Percentiles rank a stretch among this genome's conserved stretches.
These are phyloP conservation scores for Trichosporon sp. DNA, from an alignment of 1,284 basidiomycete genomes.

Conservation along the genomic window DNA sequence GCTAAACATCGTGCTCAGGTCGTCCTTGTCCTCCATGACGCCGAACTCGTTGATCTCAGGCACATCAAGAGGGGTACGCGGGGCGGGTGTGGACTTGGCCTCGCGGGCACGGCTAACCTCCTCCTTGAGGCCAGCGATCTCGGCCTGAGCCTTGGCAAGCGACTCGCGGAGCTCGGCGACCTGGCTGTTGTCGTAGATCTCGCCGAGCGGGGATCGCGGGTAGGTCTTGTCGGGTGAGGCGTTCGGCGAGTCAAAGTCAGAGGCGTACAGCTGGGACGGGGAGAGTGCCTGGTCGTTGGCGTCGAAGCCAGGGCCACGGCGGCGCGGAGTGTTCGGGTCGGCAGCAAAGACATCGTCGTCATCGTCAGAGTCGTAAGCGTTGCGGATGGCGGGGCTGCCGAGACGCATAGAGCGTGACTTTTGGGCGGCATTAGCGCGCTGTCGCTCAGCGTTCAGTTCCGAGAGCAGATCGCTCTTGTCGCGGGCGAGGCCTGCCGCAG, in stretches of 20 bases:
- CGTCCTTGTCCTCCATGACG: constrained; percentile 7
- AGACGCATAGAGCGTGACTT: constrained; percentile 31
- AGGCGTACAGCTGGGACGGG: constrained; percentile 43
- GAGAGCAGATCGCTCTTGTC: constrained; percentile 88
- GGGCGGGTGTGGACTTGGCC: constrained; percentile 1
- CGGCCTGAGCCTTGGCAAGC: constrained; percentile 36
- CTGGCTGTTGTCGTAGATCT: constrained; percentile 44
- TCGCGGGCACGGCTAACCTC: constrained; percentile 17
- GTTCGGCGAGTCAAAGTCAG: constrained; percentile 58
- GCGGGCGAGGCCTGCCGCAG: constrained; percentile 76
- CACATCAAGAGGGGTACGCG: constrained; percentile 4
- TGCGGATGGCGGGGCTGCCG: constrained; percentile 46
- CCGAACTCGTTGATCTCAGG: constrained; percentile 35
- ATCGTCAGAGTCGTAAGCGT: constrained; percentile 55
- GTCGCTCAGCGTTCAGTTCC: constrained; percentile 66
- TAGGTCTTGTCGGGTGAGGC: constrained; percentile 53
- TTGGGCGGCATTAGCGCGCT: constrained; percentile 31
- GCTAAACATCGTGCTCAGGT: constrained; percentile 6
- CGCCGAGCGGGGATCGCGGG: constrained; percentile 40
- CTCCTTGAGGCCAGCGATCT: constrained; percentile 38
- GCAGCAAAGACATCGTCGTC: constrained; percentile 62
- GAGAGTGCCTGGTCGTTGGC: constrained; percentile 53
- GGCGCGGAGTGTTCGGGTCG: constrained; percentile 55
- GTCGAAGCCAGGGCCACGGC: constrained; percentile 59
- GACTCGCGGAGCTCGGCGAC: constrained; percentile 42